Conservation (phyloP, 306 rosid genomes). For the Gynostemma pentaphyllum region DNA sequence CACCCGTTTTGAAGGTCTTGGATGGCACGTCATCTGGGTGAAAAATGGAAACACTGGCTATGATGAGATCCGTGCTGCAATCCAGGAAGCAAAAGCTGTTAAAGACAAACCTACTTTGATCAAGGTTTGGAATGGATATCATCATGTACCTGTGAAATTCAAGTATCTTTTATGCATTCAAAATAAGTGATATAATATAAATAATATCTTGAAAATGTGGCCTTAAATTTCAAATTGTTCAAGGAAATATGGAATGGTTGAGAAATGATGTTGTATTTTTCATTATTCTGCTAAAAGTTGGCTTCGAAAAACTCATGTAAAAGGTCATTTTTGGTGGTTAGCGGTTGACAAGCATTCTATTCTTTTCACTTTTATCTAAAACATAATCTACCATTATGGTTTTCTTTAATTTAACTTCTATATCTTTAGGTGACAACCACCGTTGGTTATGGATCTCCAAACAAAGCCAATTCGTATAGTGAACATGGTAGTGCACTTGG, state of each 20-base stretch:
- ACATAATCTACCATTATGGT: not conserved
- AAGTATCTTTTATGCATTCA: not conserved
- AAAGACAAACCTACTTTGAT: conserved; percentile 85
- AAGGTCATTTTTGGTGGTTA: not conserved
- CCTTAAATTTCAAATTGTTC: not conserved
- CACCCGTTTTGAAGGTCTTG: conserved; percentile 85
- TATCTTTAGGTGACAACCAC: conserved; percentile 73
- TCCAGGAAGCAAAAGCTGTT: conserved; percentile 85
- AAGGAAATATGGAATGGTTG: not conserved
- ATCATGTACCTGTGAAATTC: not conserved
- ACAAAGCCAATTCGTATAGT: conserved; percentile 94
- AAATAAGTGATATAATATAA: not conserved
- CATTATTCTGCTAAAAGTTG: not conserved
- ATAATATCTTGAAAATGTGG: not conserved
- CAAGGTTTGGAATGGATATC: conserved; percentile 69
- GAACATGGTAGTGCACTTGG: conserved; percentile 97
- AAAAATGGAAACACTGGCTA: conserved; percentile 92
- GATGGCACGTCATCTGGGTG: conserved; percentile 98
- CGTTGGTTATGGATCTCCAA: conserved; percentile 96
- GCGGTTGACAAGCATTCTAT: not conserved
- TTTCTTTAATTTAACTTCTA: not conserved
- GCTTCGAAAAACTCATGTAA: not conserved
- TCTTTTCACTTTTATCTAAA: not conserved
- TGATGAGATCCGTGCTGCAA: conserved; percentile 94
- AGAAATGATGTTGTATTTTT: too few relatives aligned